Evolutionary conservation across 2,329 filamentous ascomycete species (phyloP), one percentile per base, ranked within the genome.

Genomic region (Pseudogymnoascus sp.): DNA sequence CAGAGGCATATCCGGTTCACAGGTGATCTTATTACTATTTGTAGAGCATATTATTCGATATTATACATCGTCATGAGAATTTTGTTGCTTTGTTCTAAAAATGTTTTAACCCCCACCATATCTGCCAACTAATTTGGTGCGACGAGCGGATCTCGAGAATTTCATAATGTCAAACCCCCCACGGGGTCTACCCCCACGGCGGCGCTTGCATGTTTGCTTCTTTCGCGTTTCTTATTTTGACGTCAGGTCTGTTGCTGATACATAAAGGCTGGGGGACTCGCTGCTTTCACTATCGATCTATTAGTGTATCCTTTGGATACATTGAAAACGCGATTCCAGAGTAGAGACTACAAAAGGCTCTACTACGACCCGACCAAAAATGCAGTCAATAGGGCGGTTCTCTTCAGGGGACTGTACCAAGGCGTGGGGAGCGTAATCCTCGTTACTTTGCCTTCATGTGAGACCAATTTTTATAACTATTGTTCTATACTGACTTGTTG

Each of bases 291-390:
- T 1, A 88, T 96, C 60, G 90, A 96, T 71, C 77, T 95, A 56
- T 77, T 95, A n/a, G 82, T 95, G 39, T 95, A 94, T 68, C 92
- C 91, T 0, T 78, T 96, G 13, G 92, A 96, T 71, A 96, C 91
- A 0, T 77, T 96, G 67, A 96, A 96, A 71, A 96, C 91, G 6
- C 82, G 91, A 8, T 80, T 90, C 55, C 91, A 95, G 71, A 90
- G 86, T 59, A 85, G 84, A 10, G 82, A 91, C 67, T 94, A 91
- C 73, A 75, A 82, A 35, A 79, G 80, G 57, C 78, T 85, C 0
- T 92, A 85, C 70, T 81, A 78, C 62, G 74, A 85, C 74, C 77
- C 78, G 13, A 73, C 74, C 1, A 80, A 81, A 19, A 79, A 79
- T 12, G 76, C 77, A 1, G 72, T 82, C 30, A 82, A 79, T 45